Evolutionary conservation across 2,329 filamentous ascomycete species (phyloP), one percentile per base, ranked within the genome.

Genomic region (Monilinia fructigena): DNA sequence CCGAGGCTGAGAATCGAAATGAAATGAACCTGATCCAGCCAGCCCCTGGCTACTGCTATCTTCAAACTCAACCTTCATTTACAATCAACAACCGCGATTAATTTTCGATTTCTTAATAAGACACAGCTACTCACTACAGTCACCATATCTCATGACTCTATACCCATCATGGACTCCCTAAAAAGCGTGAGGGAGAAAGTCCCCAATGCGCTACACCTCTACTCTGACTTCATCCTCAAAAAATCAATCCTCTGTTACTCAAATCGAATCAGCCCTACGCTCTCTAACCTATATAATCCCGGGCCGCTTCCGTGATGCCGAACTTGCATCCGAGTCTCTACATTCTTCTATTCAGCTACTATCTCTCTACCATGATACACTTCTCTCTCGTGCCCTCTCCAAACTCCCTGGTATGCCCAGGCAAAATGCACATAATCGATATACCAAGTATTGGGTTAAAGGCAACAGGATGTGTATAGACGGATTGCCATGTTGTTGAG

Each of bases 231-330:
- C 80, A 94, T 99, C 81, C 90, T 91, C 69, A 95, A 94, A 94
- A 80, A 99, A 99, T 78, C 89, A 93, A 68, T 90, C 92, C 75
- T 92, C 96, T 68, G 93, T 99, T 63, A 92, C 92, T 60, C 93
- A 97, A 80, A 94, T 99, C 70, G 95, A 99, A 81, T 96, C 92
- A 70, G 92, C 93, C 18, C 81, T 99, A 75, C 88, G 95, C 50
- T 97, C 93, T 38, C 80, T 99, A 71, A 97, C 94, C 58, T 99
- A 99, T 77, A 93, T 99, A 71, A 95, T 98, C 60, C 95, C 94
- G 67, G 93, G 91, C 66, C 90, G 91, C 64, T 94, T 94, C 74
- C 87, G 91, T 73, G 94, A 98, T 79, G 93, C 94, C 69, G 95
- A 98, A 77, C 89, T 98, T 72, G 92, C 94, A 59, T 97, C 94